Percentiles rank a stretch among this genome's conserved stretches.
These are phyloP conservation scores for Scorias spongiosa DNA, from an alignment of 2,329 filamentous ascomycete species.

Conservation along the genomic window DNA sequence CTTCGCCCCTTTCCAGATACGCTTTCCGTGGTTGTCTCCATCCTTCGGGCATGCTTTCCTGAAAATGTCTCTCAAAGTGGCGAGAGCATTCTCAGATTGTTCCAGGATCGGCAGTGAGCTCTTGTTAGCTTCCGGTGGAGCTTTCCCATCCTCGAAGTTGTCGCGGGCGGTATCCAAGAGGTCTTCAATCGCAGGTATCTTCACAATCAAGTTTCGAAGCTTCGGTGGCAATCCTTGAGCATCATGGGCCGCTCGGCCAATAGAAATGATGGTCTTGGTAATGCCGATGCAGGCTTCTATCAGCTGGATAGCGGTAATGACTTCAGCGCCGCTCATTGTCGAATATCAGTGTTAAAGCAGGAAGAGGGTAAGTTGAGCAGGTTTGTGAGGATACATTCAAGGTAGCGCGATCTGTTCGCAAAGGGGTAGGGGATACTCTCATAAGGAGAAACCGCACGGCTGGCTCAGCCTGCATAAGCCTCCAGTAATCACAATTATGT, in stretches of 20 bases:
- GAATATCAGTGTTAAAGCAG: background rate
- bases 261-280: slow-evolving; percentile 8
- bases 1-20: slow-evolving; percentile 3
- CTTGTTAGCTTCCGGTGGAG: background rate
- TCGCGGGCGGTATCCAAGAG: slow-evolving; percentile 4
- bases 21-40: too few species aligned
- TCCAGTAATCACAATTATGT: too few species aligned
- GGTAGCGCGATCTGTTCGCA: background rate
- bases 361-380: background rate
- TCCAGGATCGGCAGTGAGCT: background rate
- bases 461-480: too few species aligned
- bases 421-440: background rate
- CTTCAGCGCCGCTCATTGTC: background rate
- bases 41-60: too few species aligned
- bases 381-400: background rate
- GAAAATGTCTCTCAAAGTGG: too few species aligned
- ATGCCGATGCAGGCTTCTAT: slow-evolving; percentile 9
- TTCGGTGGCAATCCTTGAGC: slow-evolving; percentile 8
- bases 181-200: slow-evolving; percentile 7
- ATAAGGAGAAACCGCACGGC: too few species aligned
- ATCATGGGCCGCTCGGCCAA: slow-evolving; percentile 7
- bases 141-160: background rate
- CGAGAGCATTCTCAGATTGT: too few species aligned
- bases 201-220: slow-evolving; percentile 5
- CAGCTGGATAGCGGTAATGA: background rate